These are phyloP conservation scores for Imleria badia DNA, from an alignment of 768 basidiomycete genomes.

Conservation along the genomic window DNA sequence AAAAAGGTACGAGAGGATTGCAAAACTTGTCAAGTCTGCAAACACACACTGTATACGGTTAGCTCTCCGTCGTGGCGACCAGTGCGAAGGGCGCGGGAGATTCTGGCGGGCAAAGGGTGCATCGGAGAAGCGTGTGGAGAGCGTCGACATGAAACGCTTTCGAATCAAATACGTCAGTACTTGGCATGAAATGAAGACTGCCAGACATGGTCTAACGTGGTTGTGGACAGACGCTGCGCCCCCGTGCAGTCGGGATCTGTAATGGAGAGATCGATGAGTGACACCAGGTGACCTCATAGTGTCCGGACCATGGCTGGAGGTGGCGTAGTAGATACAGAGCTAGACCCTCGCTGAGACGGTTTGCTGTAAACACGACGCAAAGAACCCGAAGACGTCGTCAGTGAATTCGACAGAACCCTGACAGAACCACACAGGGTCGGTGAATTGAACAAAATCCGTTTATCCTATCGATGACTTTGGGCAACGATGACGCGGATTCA, in stretches of 20 bases:
- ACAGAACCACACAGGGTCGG: slow-evolving; percentile 14
- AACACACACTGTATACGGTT: not conserved
- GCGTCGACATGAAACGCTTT: slow-evolving; percentile 25
- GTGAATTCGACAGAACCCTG: slow-evolving; percentile 1
- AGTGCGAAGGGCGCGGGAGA: slow-evolving; percentile 4
- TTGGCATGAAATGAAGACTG: slow-evolving; percentile 7
- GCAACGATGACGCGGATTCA: not conserved
- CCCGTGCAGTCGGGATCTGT: slow-evolving; percentile 12
- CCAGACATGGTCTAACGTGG: slow-evolving; percentile 11
- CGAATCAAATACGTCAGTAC: slow-evolving; percentile 19
- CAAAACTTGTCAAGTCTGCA: slow-evolving; percentile 10
- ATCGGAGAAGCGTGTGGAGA: slow-evolving; percentile 23
- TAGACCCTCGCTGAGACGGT: not conserved
- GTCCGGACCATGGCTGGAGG: not conserved
- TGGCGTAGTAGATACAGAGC: not conserved
- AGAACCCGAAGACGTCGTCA: slow-evolving; percentile 1
- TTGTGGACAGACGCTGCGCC: slow-evolving; percentile 7
- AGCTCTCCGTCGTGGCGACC: slow-evolving; percentile 1
- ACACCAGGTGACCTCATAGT: slow-evolving; percentile 3
- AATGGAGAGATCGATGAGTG: slow-evolving; percentile 1
- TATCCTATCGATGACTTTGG: slow-evolving; percentile 5
- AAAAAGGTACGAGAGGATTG: slow-evolving; percentile 1
- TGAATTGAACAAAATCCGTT: slow-evolving; percentile 14
- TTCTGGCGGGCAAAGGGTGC: slow-evolving; percentile 20
- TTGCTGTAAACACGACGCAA: slow-evolving; percentile 2